Evolutionary conservation across 768 basidiomycete genomes (phyloP).

Genomic region (Strobilomyces echinocephalus): DNA sequence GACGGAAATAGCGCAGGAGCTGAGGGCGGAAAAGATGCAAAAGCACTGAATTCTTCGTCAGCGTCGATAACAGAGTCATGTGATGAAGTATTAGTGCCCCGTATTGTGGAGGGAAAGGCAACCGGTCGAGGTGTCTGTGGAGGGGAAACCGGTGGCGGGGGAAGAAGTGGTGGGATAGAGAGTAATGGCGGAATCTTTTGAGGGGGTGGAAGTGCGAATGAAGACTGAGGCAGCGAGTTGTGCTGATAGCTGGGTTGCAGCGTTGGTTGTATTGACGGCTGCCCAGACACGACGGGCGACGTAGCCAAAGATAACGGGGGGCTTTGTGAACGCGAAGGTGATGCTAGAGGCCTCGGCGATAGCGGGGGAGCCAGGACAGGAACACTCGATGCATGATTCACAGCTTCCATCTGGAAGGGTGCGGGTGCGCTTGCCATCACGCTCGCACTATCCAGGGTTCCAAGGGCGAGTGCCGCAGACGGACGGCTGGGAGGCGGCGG

Average conservation of each 20-base stretch:
- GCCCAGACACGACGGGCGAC: conserved; percentile 1
- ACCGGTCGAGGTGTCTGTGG: conserved; percentile 31
- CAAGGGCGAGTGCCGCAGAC: conserved; percentile 6
- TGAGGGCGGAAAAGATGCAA: conserved; percentile 32
- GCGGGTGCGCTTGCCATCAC: background rate
- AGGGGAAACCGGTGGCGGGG: conserved; percentile 28
- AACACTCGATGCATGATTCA: conserved; percentile 5
- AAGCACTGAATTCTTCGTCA: conserved; percentile 51
- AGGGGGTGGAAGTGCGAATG: conserved; percentile 23
- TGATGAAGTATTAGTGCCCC: background rate
- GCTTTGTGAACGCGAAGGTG: conserved; percentile 14
- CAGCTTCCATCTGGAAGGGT: background rate
- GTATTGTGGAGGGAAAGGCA: conserved; percentile 4
- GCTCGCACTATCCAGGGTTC: background rate
- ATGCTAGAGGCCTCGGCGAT: conserved; percentile 29
- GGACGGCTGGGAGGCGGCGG: conserved; percentile 28
- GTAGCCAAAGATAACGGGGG: conserved; percentile 4
- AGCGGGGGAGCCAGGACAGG: conserved; percentile 21
- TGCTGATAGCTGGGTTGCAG: conserved; percentile 17
- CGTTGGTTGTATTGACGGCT: conserved; percentile 10
- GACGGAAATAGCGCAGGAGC: conserved; percentile 4
- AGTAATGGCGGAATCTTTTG: conserved; percentile 20
- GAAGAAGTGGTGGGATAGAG: conserved; percentile 27
- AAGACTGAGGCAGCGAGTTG: conserved; percentile 15
- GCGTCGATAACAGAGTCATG: conserved; percentile 27